A percentile compares a stretch with the other conserved stretches of the same genome.
phyloP scores from a whole-genome alignment of 805 yeast genomes.

The Suhomyces sp. region DNA sequence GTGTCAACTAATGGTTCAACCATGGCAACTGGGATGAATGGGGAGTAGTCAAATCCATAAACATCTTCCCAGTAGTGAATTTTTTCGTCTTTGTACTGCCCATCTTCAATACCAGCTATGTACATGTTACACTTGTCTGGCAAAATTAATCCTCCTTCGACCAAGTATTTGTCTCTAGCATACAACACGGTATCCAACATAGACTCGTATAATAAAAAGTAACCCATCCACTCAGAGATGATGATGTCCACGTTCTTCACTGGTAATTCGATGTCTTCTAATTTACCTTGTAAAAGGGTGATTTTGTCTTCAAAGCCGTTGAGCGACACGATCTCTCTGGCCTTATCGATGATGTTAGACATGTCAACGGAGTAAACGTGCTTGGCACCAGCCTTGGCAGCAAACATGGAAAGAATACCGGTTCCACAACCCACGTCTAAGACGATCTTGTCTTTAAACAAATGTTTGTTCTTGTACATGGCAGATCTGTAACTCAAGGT shows the following conservation, averaged over 20 bases:
- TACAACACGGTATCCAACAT: slow-evolving; percentile 94
- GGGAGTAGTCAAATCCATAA: slow-evolving; percentile 94
- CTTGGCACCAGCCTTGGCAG: slow-evolving; percentile 97
- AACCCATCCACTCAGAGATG: slow-evolving; percentile 99
- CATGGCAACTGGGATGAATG: slow-evolving; percentile 82
- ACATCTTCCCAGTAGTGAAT: slow-evolving; percentile 94
- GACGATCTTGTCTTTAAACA: slow-evolving; percentile 90
- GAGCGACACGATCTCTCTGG: slow-evolving; percentile 77
- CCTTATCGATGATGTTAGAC: slow-evolving; percentile 95
- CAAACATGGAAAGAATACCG: slow-evolving; percentile 96
- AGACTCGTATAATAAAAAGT: slow-evolving; percentile 90
- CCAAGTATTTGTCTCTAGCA: slow-evolving; percentile 89
- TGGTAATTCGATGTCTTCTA: slow-evolving; percentile 89
- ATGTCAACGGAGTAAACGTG: slow-evolving; percentile 97
- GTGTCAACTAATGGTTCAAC: slow-evolving; percentile 93
- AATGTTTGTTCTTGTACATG: slow-evolving; percentile 80
- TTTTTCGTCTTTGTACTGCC: slow-evolving; percentile 86
- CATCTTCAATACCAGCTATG: slow-evolving; percentile 91
- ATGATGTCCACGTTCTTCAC: slow-evolving; percentile 89
- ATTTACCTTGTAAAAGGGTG: slow-evolving; percentile 84
- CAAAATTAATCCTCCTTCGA: slow-evolving; percentile 82
- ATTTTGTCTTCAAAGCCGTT: slow-evolving; percentile 86
- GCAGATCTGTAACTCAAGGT: slow-evolving; percentile 91
- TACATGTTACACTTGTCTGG: slow-evolving; percentile 92
- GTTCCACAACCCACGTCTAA: slow-evolving; percentile 99